phyloP scores from a whole-genome alignment of 2,329 filamentous ascomycete species.

The Lachnellula subtilissima region DNA sequence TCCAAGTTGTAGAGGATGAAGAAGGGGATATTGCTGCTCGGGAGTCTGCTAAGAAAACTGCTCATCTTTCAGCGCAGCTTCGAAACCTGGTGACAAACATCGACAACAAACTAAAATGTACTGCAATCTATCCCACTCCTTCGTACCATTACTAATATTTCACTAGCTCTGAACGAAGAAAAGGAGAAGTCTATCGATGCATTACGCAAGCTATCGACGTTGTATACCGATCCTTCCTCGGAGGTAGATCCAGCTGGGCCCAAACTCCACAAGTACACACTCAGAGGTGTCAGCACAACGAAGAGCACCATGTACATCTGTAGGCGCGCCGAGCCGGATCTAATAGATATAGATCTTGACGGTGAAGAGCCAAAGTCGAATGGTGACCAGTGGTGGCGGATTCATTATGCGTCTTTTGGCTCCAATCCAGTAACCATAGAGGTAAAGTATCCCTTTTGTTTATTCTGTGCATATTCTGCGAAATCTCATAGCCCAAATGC shows the following conservation, averaged over 20 bases:
- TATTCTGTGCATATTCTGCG: too few relatives aligned
- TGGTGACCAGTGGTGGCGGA: conserved; percentile 52
- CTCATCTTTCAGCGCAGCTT: conserved; percentile 25
- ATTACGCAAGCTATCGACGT: conserved; percentile 36
- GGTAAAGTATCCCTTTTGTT: conserved; percentile 32
- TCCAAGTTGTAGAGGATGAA: conserved; percentile 6
- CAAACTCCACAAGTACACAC: conserved; percentile 37
- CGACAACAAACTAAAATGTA: conserved; percentile 31
- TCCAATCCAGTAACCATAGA: conserved; percentile 43
- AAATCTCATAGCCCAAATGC: background rate
- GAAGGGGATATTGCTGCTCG: conserved; percentile 10
- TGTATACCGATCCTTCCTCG: conserved; percentile 31
- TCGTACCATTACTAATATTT: conserved; percentile 14
- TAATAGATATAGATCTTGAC: conserved; percentile 39
- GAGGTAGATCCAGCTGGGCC: conserved; percentile 18
- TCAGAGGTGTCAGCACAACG: conserved; percentile 48
- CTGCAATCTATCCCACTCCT: background rate
- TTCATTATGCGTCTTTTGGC: conserved; percentile 39
- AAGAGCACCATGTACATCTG: conserved; percentile 48
- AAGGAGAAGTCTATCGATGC: conserved; percentile 27
- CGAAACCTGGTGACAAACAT: conserved; percentile 27
- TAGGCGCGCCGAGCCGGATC: conserved; percentile 37
- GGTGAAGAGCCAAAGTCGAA: conserved; percentile 18
- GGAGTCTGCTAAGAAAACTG: conserved; percentile 7
- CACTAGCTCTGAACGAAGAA: conserved; percentile 26